Conservation (phyloP, 2,329 filamentous ascomycete genomes). For the Didymella lethalis region DNA sequence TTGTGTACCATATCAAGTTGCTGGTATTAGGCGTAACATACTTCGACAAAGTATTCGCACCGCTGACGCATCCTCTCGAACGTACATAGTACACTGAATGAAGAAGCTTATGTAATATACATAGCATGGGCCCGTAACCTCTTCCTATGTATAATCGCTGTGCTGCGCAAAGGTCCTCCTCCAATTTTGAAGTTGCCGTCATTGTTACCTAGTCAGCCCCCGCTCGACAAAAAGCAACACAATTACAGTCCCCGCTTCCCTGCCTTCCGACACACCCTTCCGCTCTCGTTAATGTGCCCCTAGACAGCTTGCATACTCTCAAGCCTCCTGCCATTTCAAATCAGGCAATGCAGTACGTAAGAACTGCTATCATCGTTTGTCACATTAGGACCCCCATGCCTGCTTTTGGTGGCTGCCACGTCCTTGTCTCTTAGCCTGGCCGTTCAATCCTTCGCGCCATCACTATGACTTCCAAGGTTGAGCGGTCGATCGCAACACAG, state of each 20-base stretch:
- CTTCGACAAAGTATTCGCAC: not conserved
- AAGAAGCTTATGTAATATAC: not conserved
- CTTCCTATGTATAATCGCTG: not conserved
- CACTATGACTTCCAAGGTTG: not conserved
- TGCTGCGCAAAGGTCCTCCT: not conserved
- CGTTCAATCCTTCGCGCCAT: not conserved
- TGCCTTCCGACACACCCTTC: not conserved
- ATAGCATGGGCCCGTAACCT: not conserved
- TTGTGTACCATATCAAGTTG: not conserved
- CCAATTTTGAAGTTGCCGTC: conserved; percentile 4
- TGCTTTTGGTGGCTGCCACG: conserved; percentile 4
- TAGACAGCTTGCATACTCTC: not conserved
- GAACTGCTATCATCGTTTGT: conserved; percentile 9
- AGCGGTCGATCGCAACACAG: not conserved
- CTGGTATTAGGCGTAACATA: not conserved
- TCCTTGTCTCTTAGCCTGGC: conserved; percentile 10
- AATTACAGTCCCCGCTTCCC: conserved; percentile 1
- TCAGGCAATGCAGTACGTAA: conserved; percentile 12
- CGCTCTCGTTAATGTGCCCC: not conserved
- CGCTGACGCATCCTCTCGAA: not conserved
- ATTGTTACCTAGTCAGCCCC: conserved; percentile 1
- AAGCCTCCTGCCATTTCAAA: conserved; percentile 5
- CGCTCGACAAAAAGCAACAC: conserved; percentile 13
- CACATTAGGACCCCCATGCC: conserved; percentile 1
- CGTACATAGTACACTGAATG: not conserved